phyloP scores from a whole-genome alignment of 2,329 filamentous ascomycete genomes.

The Ophiostoma ulmi region DNA sequence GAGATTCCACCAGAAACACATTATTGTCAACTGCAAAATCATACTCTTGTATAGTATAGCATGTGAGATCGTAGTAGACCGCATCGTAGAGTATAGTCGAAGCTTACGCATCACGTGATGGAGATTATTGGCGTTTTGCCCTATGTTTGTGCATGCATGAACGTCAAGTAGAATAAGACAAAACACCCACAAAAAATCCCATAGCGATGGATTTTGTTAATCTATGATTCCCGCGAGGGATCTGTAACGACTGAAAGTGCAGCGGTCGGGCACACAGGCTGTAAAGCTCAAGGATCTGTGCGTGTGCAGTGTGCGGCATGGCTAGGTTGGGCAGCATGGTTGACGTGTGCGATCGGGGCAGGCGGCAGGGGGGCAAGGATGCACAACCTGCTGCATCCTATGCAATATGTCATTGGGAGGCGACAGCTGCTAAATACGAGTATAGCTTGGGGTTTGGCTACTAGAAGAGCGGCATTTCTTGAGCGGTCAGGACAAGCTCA shows the following conservation, averaged over 20 bases:
- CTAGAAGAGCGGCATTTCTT: no score
- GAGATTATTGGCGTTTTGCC: neutral
- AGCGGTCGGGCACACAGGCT: neutral
- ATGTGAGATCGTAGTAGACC: neutral
- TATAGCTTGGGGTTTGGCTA: neutral
- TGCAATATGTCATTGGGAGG: neutral
- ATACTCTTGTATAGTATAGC: neutral
- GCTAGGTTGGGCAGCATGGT: neutral
- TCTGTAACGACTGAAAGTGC: neutral
- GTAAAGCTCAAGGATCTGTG: neutral
- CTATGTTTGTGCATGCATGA: slow-evolving; percentile 1
- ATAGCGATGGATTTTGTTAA: neutral
- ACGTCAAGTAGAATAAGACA: neutral
- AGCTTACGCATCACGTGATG: neutral
- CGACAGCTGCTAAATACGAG: neutral
- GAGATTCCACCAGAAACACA: no score
- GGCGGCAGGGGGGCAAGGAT: neutral
- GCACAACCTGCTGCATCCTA: neutral
- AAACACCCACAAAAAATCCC: neutral
- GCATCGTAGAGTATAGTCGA: no score
- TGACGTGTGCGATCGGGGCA: neutral
- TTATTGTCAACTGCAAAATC: no score
- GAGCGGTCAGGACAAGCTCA: neutral
- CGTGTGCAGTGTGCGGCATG: neutral
- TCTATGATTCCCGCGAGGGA: neutral